Evolutionary conservation across 2,329 filamentous ascomycete genomes (phyloP).

Genomic region (Monosporascus ibericus): DNA sequence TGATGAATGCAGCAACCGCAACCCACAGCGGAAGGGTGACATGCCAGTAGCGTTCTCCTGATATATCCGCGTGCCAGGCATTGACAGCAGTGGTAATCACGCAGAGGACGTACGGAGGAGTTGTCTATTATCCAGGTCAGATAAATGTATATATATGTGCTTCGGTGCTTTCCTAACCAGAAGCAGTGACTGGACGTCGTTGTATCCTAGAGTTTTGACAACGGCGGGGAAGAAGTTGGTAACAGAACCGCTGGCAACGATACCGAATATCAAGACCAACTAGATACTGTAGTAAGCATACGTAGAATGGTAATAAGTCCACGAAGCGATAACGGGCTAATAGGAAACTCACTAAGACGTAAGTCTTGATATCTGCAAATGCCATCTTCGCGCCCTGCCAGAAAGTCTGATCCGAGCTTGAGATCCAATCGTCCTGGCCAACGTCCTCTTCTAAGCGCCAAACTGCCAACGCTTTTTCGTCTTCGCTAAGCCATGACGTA

Average conservation of each 20-base stretch:
- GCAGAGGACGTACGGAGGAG: constrained; percentile 46
- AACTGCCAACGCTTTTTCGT: constrained; percentile 49
- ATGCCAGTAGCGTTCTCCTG: constrained; percentile 66
- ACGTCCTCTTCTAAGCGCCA: constrained; percentile 61
- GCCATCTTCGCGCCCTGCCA: constrained; percentile 49
- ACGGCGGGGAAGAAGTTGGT: constrained; percentile 69
- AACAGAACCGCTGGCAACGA: constrained; percentile 50
- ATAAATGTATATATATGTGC: too few relatives aligned
- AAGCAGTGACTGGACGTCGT: constrained; percentile 52
- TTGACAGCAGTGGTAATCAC: constrained; percentile 58
- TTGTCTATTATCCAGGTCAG: neutral
- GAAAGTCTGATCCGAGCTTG: constrained; percentile 48
- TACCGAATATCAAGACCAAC: constrained; percentile 52
- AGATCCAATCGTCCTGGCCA: constrained; percentile 57
- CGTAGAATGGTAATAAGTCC: neutral
- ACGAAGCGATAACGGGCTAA: too few relatives aligned
- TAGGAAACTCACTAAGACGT: constrained; percentile 41
- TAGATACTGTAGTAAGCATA: constrained; percentile 16
- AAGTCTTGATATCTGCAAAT: constrained; percentile 54
- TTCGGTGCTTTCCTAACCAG: constrained; percentile 24
- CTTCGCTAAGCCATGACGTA: constrained; percentile 49
- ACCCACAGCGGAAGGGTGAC: constrained; percentile 56
- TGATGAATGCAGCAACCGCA: constrained; percentile 59
- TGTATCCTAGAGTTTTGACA: constrained; percentile 61
- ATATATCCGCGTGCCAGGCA: constrained; percentile 65